phyloP scores from a whole-genome alignment of 371 early-diverging fungal species.

The Apophysomyces ossiformis region DNA sequence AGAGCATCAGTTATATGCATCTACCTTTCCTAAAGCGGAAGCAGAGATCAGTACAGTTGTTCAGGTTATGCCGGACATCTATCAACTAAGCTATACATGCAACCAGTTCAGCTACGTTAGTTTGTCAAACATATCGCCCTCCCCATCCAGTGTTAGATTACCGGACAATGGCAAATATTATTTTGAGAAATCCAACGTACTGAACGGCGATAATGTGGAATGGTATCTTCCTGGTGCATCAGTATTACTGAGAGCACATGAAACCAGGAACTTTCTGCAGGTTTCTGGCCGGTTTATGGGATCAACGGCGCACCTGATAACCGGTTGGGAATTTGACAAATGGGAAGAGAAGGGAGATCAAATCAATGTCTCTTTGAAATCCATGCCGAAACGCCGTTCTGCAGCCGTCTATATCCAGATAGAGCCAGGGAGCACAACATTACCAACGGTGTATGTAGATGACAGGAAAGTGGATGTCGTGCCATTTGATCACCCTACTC shows the following conservation, averaged over 20 bases:
- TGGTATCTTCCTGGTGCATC: conserved; percentile 21
- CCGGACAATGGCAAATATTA: conserved; percentile 12
- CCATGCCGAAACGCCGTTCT: conserved; percentile 8
- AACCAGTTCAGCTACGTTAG: conserved; percentile 27
- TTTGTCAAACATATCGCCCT: conserved; percentile 42
- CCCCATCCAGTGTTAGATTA: conserved; percentile 26
- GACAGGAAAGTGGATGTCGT: conserved; percentile 14
- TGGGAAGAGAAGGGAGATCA: conserved; percentile 18
- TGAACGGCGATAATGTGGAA: background rate
- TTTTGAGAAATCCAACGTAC: conserved; percentile 30
- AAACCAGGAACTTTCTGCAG: conserved; percentile 29
- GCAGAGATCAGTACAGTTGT: conserved; percentile 13
- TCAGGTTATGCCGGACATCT: conserved; percentile 22
- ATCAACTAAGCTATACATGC: conserved; percentile 21
- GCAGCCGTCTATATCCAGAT: conserved; percentile 10
- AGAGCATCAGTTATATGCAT: conserved; percentile 33
- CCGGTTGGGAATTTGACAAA: conserved; percentile 33
- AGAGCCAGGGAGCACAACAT: background rate
- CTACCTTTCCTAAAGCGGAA: conserved; percentile 33
- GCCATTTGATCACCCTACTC: background rate
- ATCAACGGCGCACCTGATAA: conserved; percentile 37
- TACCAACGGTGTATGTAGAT: conserved; percentile 33
- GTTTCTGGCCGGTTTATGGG: conserved; percentile 30
- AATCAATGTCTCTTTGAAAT: conserved; percentile 24
- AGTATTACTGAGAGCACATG: conserved; percentile 25